Percentiles rank a stretch among this genome's conserved stretches.
Evolutionary conservation across 768 basidiomycete genomes (phyloP).

Genomic region (Asterophora lycoperdoides): DNA sequence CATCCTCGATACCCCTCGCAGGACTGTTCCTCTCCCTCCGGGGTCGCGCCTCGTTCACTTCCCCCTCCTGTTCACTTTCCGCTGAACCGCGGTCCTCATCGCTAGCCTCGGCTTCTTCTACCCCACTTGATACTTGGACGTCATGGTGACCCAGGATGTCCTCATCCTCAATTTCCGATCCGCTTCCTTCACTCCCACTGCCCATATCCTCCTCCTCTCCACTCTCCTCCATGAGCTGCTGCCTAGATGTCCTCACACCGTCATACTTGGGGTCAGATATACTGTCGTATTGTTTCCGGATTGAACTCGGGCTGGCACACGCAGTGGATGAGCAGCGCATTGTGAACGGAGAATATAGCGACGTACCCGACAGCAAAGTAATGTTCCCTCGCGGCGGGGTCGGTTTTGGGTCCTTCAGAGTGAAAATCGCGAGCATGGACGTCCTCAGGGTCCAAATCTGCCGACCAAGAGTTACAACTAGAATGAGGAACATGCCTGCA

Average conservation of each 20-base stretch:
- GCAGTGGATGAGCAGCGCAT: background rate
- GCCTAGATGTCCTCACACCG: constrained; percentile 61
- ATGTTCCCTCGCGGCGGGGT: constrained; percentile 56
- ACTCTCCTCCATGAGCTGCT: constrained; percentile 45
- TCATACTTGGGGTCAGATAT: constrained; percentile 78
- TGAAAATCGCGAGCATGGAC: constrained; percentile 49
- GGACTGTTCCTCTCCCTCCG: background rate
- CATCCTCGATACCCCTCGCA: constrained; percentile 10
- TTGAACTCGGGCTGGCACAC: constrained; percentile 53
- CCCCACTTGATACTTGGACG: constrained; percentile 20
- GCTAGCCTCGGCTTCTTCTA: constrained; percentile 1
- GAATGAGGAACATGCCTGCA: background rate
- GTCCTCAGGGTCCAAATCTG: constrained; percentile 78
- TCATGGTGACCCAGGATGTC: constrained; percentile 15
- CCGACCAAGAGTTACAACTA: constrained; percentile 7
- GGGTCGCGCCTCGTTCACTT: background rate
- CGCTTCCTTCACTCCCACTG: constrained; percentile 48
- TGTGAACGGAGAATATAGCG: background rate
- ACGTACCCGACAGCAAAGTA: constrained; percentile 83
- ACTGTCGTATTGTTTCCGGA: constrained; percentile 63
- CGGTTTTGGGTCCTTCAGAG: constrained; percentile 30
- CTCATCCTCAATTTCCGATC: constrained; percentile 26
- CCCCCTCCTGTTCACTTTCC: constrained; percentile 8
- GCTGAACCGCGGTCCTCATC: background rate
- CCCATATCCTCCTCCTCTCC: constrained; percentile 48